Conservation (phyloP, 495 filamentous ascomycete species). For the Penicillium arizonense region DNA sequence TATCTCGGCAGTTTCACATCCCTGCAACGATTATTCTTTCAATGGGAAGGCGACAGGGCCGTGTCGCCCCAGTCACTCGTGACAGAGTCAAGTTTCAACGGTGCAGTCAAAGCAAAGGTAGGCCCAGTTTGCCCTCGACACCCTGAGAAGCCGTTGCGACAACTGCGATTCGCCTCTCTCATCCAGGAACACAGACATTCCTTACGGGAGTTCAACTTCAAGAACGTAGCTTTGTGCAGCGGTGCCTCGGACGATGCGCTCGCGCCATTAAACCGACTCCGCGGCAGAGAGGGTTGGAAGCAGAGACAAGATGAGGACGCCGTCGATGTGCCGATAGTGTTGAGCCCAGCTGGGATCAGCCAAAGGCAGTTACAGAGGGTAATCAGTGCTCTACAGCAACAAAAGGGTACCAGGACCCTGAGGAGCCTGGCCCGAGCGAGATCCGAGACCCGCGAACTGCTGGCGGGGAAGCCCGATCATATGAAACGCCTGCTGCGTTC, state of each 20-base stretch:
- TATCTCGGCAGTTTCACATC: conserved; percentile 65
- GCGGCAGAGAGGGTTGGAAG: conserved; percentile 51
- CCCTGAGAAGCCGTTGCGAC: conserved; percentile 19
- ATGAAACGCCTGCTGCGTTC: conserved; percentile 39
- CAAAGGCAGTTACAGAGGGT: conserved; percentile 18
- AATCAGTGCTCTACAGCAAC: conserved; percentile 12
- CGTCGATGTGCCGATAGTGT: conserved; percentile 32
- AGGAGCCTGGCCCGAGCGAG: conserved; percentile 22
- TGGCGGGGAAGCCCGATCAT: conserved; percentile 40
- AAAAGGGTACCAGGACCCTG: conserved; percentile 12
- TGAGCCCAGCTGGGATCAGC: conserved; percentile 19
- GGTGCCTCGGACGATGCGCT: conserved; percentile 77
- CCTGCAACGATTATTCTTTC: conserved; percentile 64
- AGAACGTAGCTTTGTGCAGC: conserved; percentile 60
- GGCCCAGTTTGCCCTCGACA: conserved; percentile 33
- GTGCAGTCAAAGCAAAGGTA: conserved; percentile 30
- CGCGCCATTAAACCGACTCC: conserved; percentile 57
- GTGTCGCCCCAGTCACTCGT: conserved; percentile 66
- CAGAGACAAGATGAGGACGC: conserved; percentile 34
- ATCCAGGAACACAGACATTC: conserved; percentile 59
- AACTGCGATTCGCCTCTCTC: conserved; percentile 58
- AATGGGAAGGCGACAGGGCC: conserved; percentile 66
- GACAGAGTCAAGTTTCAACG: conserved; percentile 57
- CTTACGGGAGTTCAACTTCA: conserved; percentile 69
- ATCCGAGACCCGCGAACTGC: conserved; percentile 30